These are phyloP conservation scores for Penicillium psychrosexuale DNA, from an alignment of 2,329 filamentous ascomycete species.

Conservation along the genomic window DNA sequence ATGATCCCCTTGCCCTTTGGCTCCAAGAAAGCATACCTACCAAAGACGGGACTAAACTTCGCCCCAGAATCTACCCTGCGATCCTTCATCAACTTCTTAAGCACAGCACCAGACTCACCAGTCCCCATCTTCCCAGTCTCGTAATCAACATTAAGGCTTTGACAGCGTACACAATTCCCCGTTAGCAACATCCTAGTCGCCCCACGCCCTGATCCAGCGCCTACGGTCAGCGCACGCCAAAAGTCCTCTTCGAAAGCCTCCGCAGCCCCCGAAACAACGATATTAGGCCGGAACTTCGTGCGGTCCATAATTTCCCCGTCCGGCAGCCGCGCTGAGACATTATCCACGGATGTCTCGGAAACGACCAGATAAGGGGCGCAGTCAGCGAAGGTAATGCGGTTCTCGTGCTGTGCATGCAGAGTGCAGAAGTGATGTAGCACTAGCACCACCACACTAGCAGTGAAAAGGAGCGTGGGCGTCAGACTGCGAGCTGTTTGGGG, in stretches of 20 bases:
- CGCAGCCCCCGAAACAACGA: conserved; percentile 61
- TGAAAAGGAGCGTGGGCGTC: not conserved
- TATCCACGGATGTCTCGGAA: conserved; percentile 65
- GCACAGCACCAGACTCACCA: conserved; percentile 57
- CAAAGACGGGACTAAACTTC: conserved; percentile 69
- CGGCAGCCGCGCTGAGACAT: conserved; percentile 59
- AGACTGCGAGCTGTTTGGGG: not conserved
- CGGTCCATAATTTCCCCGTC: conserved; percentile 56
- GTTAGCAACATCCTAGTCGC: conserved; percentile 55
- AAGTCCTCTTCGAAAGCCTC: conserved; percentile 67
- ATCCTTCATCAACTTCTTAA: conserved; percentile 69
- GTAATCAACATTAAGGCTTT: conserved; percentile 70
- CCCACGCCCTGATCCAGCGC: conserved; percentile 4
- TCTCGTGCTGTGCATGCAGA: conserved; percentile 7
- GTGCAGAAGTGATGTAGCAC: conserved; percentile 1
- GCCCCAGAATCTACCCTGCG: conserved; percentile 66
- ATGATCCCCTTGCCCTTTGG: conserved; percentile 32
- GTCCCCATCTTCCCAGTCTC: conserved; percentile 57
- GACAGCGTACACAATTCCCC: conserved; percentile 67
- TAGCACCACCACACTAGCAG: not conserved
- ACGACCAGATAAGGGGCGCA: conserved; percentile 65
- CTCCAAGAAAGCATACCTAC: conserved; percentile 65
- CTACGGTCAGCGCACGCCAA: conserved; percentile 61
- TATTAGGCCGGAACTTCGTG: conserved; percentile 69
- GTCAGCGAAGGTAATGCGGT: conserved; percentile 33